Percentiles rank a stretch among this genome's conserved stretches.
These are phyloP conservation scores for Misopates orontium DNA, from an alignment of 257 asterid genomes.

Conservation along the genomic window DNA sequence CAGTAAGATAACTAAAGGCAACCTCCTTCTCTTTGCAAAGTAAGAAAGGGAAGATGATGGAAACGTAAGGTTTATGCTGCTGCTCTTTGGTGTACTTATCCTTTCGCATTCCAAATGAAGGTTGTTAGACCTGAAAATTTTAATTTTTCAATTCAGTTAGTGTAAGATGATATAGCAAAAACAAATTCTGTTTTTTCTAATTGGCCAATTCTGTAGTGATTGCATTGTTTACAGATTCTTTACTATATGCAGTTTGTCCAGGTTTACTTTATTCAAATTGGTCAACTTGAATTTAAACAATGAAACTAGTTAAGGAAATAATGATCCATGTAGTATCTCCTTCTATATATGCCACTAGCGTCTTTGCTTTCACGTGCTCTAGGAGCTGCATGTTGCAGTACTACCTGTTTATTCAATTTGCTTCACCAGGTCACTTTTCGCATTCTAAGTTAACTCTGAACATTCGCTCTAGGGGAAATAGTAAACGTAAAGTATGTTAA, in stretches of 20 bases:
- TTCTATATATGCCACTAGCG: background rate
- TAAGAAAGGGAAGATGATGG: no score
- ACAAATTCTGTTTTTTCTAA: background rate
- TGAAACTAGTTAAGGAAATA: background rate
- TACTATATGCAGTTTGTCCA: background rate
- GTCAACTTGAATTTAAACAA: background rate
- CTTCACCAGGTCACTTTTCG: background rate
- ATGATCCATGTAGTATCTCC: background rate
- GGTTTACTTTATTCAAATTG: background rate
- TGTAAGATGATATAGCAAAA: no score
- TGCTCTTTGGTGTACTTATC: no score
- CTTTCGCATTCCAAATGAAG: no score
- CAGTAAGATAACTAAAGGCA: background rate
- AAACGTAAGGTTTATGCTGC: no score
- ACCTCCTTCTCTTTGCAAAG: background rate
- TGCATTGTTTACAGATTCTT: background rate
- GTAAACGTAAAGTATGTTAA: background rate
- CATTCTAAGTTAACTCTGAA: background rate
- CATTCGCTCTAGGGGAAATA: background rate
- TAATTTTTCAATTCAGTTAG: no score
- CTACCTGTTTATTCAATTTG: background rate
- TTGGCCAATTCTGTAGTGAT: slow-evolving; percentile 17
- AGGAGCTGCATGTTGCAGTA: background rate
- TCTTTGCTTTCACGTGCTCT: background rate
- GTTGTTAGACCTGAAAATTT: no score